phyloP scores from a whole-genome alignment of 371 early-diverging fungal genomes.

The Mortierella sp. region DNA sequence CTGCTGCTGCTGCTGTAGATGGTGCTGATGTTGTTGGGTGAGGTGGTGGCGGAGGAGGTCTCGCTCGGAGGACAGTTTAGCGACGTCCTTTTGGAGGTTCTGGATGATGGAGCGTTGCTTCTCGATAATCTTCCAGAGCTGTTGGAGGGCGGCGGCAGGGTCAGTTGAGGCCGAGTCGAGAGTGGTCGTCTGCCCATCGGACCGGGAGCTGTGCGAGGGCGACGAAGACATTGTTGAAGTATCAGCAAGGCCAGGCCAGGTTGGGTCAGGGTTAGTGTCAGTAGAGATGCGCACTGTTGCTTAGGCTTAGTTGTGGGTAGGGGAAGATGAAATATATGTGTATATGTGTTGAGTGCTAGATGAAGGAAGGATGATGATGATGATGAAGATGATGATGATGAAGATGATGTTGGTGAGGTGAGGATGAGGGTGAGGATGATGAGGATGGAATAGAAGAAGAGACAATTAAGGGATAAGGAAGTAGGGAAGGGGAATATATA shows the following conservation, averaged over 20 bases:
- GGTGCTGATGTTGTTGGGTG: conserved; percentile 23
- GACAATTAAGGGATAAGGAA: neutral
- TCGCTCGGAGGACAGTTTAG: conserved; percentile 66
- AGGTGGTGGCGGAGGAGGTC: conserved; percentile 62
- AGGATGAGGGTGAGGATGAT: neutral
- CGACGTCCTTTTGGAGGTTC: conserved; percentile 71
- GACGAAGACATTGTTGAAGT: neutral
- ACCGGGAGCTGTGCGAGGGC: conserved; percentile 52
- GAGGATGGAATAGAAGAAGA: neutral
- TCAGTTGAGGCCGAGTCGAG: conserved; percentile 18
- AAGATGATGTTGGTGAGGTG: neutral
- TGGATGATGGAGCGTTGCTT: conserved; percentile 89
- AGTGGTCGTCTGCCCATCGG: conserved; percentile 43
- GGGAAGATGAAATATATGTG: too few relatives aligned
- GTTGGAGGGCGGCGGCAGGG: conserved; percentile 47
- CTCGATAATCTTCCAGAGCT: conserved; percentile 93
- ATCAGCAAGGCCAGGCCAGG: neutral
- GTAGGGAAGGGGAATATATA: neutral
- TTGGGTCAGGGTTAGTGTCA: neutral
- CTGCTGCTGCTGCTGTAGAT: conserved; percentile 19
- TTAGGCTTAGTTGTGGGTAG: neutral
- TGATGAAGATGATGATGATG: too few relatives aligned
- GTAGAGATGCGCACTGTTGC: neutral
- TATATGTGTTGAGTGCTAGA: neutral
- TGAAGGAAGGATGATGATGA: neutral